Evolutionary conservation across 1,284 basidiomycete genomes (phyloP), one percentile per base, ranked within the genome.

Genomic region (Sphagnurus paluster): DNA sequence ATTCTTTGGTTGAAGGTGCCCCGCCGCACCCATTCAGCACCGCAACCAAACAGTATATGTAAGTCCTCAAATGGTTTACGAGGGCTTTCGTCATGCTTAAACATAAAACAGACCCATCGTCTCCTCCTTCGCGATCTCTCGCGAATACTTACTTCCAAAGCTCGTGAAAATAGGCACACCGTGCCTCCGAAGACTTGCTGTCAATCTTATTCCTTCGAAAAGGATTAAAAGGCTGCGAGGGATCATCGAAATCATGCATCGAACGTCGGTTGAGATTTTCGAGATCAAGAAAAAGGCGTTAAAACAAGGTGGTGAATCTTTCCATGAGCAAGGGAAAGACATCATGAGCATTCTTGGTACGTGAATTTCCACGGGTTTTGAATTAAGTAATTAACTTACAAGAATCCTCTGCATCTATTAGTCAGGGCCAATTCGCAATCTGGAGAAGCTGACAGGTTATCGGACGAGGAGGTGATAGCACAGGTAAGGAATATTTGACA

Each of bases 261-360:
- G 53, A 6, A 67, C 67, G 4, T 62, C 71, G 0, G 57, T 60
- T 17, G 49, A 65, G 20, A 67, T 75, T 13, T 64, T 65, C 25
- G 53, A 64, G 20, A 43, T 58, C 3, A 74, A 71, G 56, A 65
- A 63, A 49, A 51, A 50, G 21, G 63, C 62, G 9, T 45, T 69
- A 8, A 48, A 32, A 30, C 45, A 48, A 19, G 58, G 60, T 4
- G 61, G 68, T 7, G 54, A 53, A 21, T 53, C 55, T 17, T 65
- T 70, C 43, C 57, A 72, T 29, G 65, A 60, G 4, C 55, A 66
- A 39, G 72, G 70, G 5, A 71, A 69, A 47, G 76, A 78, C 52
- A 61, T 76, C 38, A 67, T 76, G 54, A 75, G 72, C 44, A 65
- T 76, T n/a, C 66, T 77, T 37, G 58, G 69, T 70, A 53, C 57